phyloP scores from a whole-genome alignment of 768 basidiomycete genomes.

The Polyporus arcularius region DNA sequence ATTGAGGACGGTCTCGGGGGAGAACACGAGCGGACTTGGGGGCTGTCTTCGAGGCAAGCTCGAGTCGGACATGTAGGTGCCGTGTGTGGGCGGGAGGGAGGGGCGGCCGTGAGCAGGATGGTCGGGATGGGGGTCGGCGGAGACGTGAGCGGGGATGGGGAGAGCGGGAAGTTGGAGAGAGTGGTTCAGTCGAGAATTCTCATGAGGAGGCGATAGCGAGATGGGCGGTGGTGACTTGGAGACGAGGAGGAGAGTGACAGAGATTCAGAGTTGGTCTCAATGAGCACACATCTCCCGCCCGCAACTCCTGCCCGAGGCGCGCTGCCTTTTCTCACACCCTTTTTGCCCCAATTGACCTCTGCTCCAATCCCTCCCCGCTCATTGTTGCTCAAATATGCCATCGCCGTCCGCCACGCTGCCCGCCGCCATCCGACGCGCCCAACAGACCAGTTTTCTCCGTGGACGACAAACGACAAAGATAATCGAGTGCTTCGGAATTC shows the following conservation, averaged over 20 bases:
- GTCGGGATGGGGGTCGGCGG: constrained; percentile 7
- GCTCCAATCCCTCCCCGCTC: background rate
- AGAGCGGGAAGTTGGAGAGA: constrained; percentile 15
- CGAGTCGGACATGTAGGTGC: constrained; percentile 36
- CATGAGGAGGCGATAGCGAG: constrained; percentile 22
- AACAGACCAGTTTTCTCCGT: background rate
- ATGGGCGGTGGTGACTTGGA: constrained; percentile 23
- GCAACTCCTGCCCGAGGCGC: constrained; percentile 6
- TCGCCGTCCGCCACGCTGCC: background rate
- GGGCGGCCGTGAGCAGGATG: constrained; percentile 15
- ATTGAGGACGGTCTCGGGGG: constrained; percentile 63
- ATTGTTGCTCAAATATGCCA: background rate
- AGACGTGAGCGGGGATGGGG: constrained; percentile 16
- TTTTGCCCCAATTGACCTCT: background rate
- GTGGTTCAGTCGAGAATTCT: constrained; percentile 16
- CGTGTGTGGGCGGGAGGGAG: constrained; percentile 15
- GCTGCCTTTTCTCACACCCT: constrained; percentile 13
- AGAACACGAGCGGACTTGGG: constrained; percentile 81
- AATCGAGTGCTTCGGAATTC: background rate
- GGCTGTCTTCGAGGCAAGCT: constrained; percentile 42
- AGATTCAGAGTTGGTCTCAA: constrained; percentile 20
- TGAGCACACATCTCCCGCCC: constrained; percentile 12
- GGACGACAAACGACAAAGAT: constrained; percentile 4
- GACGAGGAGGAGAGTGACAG: constrained; percentile 20
- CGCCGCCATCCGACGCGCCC: background rate